Percentiles rank a stretch among this genome's conserved stretches.
Conservation (phyloP, 176 grass and related monocot genomes). For the Oryza nivara region DNA sequence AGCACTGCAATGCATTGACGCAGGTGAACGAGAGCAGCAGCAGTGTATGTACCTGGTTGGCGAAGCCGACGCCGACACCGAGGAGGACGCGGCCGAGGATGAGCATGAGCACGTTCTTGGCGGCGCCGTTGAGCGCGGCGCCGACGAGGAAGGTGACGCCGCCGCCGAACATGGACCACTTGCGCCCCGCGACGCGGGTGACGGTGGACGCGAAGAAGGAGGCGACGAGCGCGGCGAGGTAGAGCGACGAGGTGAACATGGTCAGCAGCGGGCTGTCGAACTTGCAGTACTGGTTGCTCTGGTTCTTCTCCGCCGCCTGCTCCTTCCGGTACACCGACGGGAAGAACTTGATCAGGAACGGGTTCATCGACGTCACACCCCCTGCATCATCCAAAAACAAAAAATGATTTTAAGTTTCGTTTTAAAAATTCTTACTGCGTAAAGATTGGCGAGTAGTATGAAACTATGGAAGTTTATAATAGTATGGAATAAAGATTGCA, state of each 20-base stretch:
- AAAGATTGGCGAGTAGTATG: not conserved
- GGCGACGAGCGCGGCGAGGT: conserved; percentile 79
- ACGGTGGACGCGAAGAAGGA: conserved; percentile 79
- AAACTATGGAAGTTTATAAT: not conserved
- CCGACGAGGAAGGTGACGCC: conserved; percentile 87
- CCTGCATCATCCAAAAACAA: conserved; percentile 44
- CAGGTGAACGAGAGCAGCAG: not conserved
- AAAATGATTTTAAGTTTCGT: not conserved
- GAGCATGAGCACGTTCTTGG: conserved; percentile 68
- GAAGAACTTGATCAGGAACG: conserved; percentile 84
- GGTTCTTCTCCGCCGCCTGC: conserved; percentile 44
- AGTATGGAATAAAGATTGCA: conserved; percentile 14
- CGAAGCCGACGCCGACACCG: conserved; percentile 90
- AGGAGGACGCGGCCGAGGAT: conserved; percentile 94
- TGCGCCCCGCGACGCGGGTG: conserved; percentile 72
- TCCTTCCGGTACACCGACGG: conserved; percentile 77
- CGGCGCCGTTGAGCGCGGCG: conserved; percentile 73
- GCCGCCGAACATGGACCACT: conserved; percentile 96
- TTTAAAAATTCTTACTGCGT: not conserved
- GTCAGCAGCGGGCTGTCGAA: conserved; percentile 98
- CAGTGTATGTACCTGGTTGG: conserved; percentile 71
- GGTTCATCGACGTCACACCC: conserved; percentile 88
- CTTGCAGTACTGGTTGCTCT: conserved; percentile 97
- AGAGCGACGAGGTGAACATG: conserved; percentile 92
- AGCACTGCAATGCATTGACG: not conserved